phyloP scores from a whole-genome alignment of 2,329 filamentous ascomycete species.

The Trichoderma sp. region DNA sequence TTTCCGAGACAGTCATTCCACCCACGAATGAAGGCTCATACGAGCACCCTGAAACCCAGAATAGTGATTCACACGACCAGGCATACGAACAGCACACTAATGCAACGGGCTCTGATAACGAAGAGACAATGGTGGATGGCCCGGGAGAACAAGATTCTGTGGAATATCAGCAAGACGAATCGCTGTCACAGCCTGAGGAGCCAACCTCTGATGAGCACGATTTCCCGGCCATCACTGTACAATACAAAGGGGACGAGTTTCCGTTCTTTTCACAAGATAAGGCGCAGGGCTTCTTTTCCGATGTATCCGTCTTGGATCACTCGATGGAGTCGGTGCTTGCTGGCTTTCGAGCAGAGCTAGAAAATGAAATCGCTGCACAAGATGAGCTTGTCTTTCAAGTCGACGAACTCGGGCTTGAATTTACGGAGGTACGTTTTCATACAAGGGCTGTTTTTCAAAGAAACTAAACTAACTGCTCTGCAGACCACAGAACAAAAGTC shows the following conservation, averaged over 20 bases:
- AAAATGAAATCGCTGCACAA: conserved; percentile 42
- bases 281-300: conserved; percentile 45
- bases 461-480: conserved; percentile 25
- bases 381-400: conserved; percentile 53
- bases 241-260: conserved; percentile 44
- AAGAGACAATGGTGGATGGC: conserved; percentile 21
- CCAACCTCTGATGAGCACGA: conserved; percentile 21
- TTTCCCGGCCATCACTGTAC: conserved; percentile 40
- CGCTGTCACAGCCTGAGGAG: background rate
- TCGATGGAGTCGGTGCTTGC: conserved; percentile 45
- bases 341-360: conserved; percentile 45
- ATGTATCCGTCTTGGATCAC: conserved; percentile 40
- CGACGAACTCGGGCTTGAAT: conserved; percentile 52
- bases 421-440: conserved; percentile 44
- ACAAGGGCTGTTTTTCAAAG: background rate
- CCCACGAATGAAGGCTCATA: background rate
- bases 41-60: background rate
- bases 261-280: conserved; percentile 37
- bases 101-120: conserved; percentile 40
- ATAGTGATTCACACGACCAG: conserved; percentile 16
- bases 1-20: background rate
- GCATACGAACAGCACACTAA: conserved; percentile 25
- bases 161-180: conserved; percentile 16
- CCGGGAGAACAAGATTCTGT: conserved; percentile 20
- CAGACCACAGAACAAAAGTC: conserved; percentile 38